Base-by-base conservation (phyloP, 495 filamentous ascomycete genomes). In the Aspergillus asperescens region DNA sequence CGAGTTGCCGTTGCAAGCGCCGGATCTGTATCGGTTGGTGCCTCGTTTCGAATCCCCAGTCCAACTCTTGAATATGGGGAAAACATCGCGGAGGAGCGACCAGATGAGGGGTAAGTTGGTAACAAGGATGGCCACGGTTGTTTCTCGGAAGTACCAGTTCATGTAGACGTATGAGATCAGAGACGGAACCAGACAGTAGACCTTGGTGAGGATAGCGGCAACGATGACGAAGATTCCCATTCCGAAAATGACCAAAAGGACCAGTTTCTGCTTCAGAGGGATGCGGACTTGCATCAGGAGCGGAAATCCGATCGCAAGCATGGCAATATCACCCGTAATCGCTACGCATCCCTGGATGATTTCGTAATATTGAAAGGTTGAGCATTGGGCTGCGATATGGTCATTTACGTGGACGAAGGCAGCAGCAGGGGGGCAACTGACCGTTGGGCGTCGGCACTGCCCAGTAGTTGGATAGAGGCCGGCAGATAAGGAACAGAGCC, bases 111-210 rank as follows among this genome's bases (percentile, higher is more conserved):
- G 84, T 3, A 87, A 66, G 56, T 86, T 87, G 48, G 81, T 79
- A 12, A 86, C 81, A 9, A 84, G 69, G 32, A 86, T 71, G 3
- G 83, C 81, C 4, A 83, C 85, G 4, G 76, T 77, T 15, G 77
- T 77, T 77, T 88, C 84, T n/a, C 84, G 81, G 57, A 79, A 75
- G 63, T 88, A 87, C 84, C 84, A 88, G 62, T 78, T 83, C 52
- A 81, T 81, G 76, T 84, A 86, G 44, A 78, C 66, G 35, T 74
- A 70, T 28, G 70, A 72, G 48, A 78, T 70, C 7, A 76, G 63
- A 4, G 58, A 54, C 1, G 71, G 70, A 16, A 78, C 77, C 55
- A 88, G 81, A 42, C 77, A 83, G 71, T 86, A 87, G 56, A 82
- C 80, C 61, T 86, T 86, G 55, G 79, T 87, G 40, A 86, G 65